These are phyloP conservation scores for Aspergillus pseudoglaucus DNA, from an alignment of 2,329 filamentous ascomycete species.

Conservation along the genomic window DNA sequence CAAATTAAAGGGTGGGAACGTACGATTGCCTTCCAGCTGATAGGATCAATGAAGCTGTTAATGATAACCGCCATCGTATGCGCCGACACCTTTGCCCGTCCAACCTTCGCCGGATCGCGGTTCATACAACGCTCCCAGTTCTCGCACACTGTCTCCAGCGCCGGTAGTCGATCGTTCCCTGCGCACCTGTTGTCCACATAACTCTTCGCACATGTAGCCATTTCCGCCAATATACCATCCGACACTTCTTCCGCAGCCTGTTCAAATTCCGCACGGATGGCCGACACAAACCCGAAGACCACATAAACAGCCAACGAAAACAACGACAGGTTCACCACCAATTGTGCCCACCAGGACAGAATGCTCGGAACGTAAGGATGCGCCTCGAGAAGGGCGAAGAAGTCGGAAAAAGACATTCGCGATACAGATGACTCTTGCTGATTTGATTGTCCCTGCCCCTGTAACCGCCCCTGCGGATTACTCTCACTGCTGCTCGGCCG, in stretches of 20 bases:
- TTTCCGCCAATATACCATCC: conserved; percentile 64
- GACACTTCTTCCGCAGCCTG: conserved; percentile 64
- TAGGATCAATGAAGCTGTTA: conserved; percentile 85
- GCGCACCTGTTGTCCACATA: conserved; percentile 72
- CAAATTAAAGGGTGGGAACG: conserved; percentile 13
- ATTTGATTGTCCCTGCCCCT: conserved; percentile 11
- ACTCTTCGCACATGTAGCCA: conserved; percentile 64
- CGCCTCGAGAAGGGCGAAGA: conserved; percentile 57
- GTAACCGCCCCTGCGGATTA: conserved; percentile 6
- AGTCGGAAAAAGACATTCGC: conserved; percentile 36
- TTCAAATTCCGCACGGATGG: conserved; percentile 68
- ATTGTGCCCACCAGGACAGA: conserved; percentile 60
- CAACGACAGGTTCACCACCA: conserved; percentile 47
- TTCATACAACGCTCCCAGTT: conserved; percentile 86
- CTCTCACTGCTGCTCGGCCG: conserved; percentile 32
- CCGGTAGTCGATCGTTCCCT: conserved; percentile 60
- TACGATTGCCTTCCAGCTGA: conserved; percentile 77
- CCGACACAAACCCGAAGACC: conserved; percentile 61
- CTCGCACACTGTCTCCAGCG: conserved; percentile 65
- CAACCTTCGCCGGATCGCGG: conserved; percentile 69
- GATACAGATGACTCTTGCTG: conserved; percentile 18
- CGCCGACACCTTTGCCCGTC: conserved; percentile 72
- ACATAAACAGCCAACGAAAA: conserved; percentile 53
- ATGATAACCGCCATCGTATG: conserved; percentile 88
- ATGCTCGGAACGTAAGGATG: conserved; percentile 61